Percentiles rank a stretch among this genome's conserved stretches.
Conservation (phyloP, 2,329 filamentous ascomycete species). For the Capronia coronata region DNA sequence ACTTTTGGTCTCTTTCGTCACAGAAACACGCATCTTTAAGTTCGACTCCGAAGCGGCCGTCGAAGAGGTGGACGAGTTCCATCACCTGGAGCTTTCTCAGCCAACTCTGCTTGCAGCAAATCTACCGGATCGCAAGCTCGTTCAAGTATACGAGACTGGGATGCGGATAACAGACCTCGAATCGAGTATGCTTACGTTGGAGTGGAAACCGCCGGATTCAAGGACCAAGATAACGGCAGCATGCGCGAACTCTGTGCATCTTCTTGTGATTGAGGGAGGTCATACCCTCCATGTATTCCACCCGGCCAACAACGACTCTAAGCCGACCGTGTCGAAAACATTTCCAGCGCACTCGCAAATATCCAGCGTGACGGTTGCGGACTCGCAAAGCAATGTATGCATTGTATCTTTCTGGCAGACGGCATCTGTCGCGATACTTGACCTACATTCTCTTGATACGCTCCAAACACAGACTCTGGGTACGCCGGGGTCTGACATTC, state of each 20-base stretch:
- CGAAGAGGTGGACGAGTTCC: constrained; percentile 75
- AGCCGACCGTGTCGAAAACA: constrained; percentile 53
- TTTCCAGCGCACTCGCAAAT: constrained; percentile 67
- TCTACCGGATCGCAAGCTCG: constrained; percentile 54
- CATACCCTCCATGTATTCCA: constrained; percentile 64
- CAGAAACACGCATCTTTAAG: constrained; percentile 73
- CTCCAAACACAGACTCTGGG: constrained; percentile 59
- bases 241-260: constrained; percentile 63
- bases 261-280: constrained; percentile 71
- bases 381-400: constrained; percentile 57
- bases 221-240: constrained; percentile 63
- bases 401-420: constrained; percentile 83
- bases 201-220: constrained; percentile 41
- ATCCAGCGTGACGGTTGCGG: constrained; percentile 72
- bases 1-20: constrained; percentile 71
- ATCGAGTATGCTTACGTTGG: constrained; percentile 40
- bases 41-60: constrained; percentile 71
- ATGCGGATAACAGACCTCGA: constrained; percentile 53
- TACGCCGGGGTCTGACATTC: constrained; percentile 67
- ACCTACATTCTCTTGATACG: constrained; percentile 59
- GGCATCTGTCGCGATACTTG: constrained; percentile 69
- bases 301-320: constrained; percentile 45
- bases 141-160: constrained; percentile 67
- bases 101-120: constrained; percentile 67
- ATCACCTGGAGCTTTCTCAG: constrained; percentile 61